Conservation (phyloP, 1,284 basidiomycete species). For the Retiboletus fuscus region DNA sequence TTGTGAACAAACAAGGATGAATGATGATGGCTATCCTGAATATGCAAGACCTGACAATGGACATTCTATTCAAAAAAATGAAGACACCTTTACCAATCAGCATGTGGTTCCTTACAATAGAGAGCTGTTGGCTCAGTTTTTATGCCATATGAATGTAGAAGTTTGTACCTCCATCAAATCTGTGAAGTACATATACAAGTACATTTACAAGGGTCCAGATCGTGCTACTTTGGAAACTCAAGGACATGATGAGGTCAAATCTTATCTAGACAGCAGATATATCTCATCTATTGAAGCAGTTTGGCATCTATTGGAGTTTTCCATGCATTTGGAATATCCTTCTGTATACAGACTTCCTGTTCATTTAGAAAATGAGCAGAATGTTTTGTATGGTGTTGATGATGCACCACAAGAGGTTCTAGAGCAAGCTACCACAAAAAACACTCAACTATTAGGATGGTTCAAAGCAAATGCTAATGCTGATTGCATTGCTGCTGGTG, state of each 20-base stretch:
- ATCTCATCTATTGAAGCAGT: conserved; percentile 29
- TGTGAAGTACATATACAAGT: conserved; percentile 58
- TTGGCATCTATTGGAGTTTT: conserved; percentile 36
- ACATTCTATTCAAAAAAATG: conserved; percentile 11
- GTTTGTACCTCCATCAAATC: conserved; percentile 44
- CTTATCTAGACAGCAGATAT: conserved; percentile 37
- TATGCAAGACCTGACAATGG: conserved; percentile 28
- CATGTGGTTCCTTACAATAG: conserved; percentile 22
- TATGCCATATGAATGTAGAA: conserved; percentile 64
- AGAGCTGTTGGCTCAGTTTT: conserved; percentile 36
- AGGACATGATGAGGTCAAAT: conserved; percentile 20
- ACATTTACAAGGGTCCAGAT: conserved; percentile 58
- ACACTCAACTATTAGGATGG: no score
- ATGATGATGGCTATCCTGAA: conserved; percentile 28
- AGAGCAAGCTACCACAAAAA: no score
- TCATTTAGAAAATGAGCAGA: conserved; percentile 21
- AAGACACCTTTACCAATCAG: conserved; percentile 13
- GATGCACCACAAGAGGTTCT: no score
- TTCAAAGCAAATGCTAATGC: no score
- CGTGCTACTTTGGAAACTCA: conserved; percentile 36
- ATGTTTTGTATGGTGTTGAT: not conserved
- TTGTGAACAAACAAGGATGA: conserved; percentile 6
- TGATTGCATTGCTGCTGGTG: no score
- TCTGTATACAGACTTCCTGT: conserved; percentile 30
- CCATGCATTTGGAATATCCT: conserved; percentile 35